Base-by-base conservation (phyloP, 768 basidiomycete species). In the Infundibulicybe gibba region DNA sequence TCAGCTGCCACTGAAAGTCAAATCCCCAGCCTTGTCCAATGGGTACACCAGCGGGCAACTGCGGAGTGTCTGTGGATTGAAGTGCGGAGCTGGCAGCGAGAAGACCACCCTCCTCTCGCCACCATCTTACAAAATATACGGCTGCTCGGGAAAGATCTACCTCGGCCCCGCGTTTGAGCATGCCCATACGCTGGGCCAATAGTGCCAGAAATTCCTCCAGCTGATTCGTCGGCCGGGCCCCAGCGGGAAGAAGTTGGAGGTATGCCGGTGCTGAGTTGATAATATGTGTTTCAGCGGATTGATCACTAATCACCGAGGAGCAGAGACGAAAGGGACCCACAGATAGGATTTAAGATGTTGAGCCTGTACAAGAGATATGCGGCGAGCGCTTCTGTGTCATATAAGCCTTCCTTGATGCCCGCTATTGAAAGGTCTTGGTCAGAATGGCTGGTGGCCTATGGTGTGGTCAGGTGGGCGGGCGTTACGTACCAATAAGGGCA, bases 371-470 rank as follows among this genome's bases (percentile, higher is more conserved):
- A 65, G 21, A 97, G 72, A 71, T 97, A 98, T 42, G 87, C 78
- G 25, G 89, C 90, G 39, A 95, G 74, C 2, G 85, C 74, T 62
- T 95, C 90, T 51, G 81, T 74, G 62, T 93, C 89, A 61, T 94
- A 94, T 48, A 97, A 63, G 17, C 88, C 84, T 72, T 94, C 91
- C 65, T 97, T 97, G 70, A 97, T 94, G 16, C 93, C 92, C 64
- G 91, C 91, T 93, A 61, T 59, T 53, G 51, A 44, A 32, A 37
- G 34, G 10, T 21, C 40, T 38, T 40, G n/a, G 53, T 52, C 50
- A 54, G 52, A 45, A 41, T 51, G 11, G 19, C 49, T 52, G 50
- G 54, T 54, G 47, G 55, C 52, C 45, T 46, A 32, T 40, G 37
- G 50, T 41, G 35, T 49, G 54, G 50, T 38, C 32, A 20, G 43